A percentile compares a stretch with the other conserved stretches of the same genome.
These are phyloP conservation scores for Trichoderma atrobrunneum DNA, from an alignment of 2,329 filamentous ascomycete genomes.

Conservation along the genomic window DNA sequence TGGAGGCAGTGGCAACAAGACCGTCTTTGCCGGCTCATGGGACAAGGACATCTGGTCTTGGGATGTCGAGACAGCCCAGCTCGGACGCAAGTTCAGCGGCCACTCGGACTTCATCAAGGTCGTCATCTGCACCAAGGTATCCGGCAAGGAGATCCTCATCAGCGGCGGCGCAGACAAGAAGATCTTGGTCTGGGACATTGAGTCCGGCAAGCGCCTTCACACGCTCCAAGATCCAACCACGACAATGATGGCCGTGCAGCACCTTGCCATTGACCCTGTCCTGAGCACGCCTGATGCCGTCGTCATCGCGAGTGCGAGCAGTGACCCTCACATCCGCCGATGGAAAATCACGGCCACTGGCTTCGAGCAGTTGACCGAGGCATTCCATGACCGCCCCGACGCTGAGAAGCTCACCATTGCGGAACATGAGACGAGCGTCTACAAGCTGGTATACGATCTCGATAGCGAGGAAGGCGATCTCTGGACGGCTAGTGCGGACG, in stretches of 20 bases:
- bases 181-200: slow-evolving; percentile 79
- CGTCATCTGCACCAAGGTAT: slow-evolving; percentile 60
- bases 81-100: slow-evolving; percentile 63
- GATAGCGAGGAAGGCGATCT: slow-evolving; percentile 65
- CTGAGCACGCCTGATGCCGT: slow-evolving; percentile 49
- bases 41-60: slow-evolving; percentile 91
- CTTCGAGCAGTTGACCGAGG: slow-evolving; percentile 54
- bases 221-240: slow-evolving; percentile 71
- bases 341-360: slow-evolving; percentile 62
- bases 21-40: slow-evolving; percentile 86
- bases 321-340: slow-evolving; percentile 73
- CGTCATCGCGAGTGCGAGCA: slow-evolving; percentile 74
- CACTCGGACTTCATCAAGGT: slow-evolving; percentile 92
- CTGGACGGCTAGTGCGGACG: slow-evolving; percentile 93
- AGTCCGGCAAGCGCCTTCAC: slow-evolving; percentile 66
- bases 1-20: slow-evolving; percentile 53
- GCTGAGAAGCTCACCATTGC: slow-evolving; percentile 56
- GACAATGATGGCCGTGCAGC: slow-evolving; percentile 74
- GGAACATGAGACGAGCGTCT: slow-evolving; percentile 88
- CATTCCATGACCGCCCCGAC: slow-evolving; percentile 40
- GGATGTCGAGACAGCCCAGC: slow-evolving; percentile 58
- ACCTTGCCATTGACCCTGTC: slow-evolving; percentile 71
- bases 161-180: slow-evolving; percentile 77
- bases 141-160: slow-evolving; percentile 62
- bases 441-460: slow-evolving; percentile 70